Evolutionary conservation across 1,139 yeast genomes (phyloP).

Genomic region (Groenewaldozyma sp.): DNA sequence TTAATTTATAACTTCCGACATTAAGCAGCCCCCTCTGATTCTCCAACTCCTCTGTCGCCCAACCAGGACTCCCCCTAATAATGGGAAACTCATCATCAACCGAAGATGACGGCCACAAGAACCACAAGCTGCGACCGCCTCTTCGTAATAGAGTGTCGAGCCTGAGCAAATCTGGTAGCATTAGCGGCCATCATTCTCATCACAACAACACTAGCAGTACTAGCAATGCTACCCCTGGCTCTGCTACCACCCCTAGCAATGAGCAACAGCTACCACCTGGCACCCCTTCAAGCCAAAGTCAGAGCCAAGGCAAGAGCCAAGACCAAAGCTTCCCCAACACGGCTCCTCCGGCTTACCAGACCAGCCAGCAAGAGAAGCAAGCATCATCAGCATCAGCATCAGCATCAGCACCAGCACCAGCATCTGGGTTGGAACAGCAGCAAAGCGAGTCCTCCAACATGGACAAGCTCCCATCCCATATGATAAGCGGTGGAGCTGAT

Average conservation of each 20-base stretch:
- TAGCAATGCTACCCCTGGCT: background rate
- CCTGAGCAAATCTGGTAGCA: background rate
- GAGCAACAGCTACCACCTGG: too few species aligned
- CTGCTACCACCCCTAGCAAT: slow-evolving; percentile 1
- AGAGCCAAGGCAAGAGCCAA: too few species aligned
- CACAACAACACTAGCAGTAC: background rate
- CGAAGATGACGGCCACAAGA: background rate
- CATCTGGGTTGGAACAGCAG: background rate
- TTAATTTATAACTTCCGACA: too few species aligned
- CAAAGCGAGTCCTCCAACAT: background rate
- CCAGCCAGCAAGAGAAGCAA: too few species aligned
- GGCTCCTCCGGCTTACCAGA: too few species aligned
- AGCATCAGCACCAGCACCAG: background rate
- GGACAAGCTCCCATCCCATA: slow-evolving; percentile 1
- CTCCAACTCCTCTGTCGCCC: too few species aligned
- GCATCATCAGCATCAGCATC: background rate
- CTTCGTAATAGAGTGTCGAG: background rate
- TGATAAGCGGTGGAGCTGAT: slow-evolving; percentile 1
- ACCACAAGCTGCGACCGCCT: background rate
- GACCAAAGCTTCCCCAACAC: background rate
- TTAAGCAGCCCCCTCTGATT: too few species aligned
- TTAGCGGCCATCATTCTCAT: too few species aligned
- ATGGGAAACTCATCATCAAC: slow-evolving; percentile 6
- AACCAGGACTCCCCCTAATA: too few species aligned
- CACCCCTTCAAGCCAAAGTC: too few species aligned